These are phyloP conservation scores for Xylaria sp. DNA, from an alignment of 2,329 filamentous ascomycete genomes.

Conservation along the genomic window DNA sequence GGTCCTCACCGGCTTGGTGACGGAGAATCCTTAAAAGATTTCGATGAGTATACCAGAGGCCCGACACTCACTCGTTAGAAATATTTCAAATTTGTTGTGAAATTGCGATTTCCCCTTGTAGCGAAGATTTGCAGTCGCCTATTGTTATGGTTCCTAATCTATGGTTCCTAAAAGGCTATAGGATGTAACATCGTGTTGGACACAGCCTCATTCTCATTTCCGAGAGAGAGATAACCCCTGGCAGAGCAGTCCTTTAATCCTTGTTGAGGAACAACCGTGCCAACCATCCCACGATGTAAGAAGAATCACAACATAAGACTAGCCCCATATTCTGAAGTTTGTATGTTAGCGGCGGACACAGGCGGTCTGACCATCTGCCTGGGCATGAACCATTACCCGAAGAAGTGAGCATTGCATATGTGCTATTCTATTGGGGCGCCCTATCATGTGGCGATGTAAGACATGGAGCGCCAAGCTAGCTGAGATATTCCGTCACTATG, in stretches of 20 bases:
- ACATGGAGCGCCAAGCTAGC: background rate
- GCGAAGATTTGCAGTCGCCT: background rate
- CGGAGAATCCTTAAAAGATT: too few relatives aligned
- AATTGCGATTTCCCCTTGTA: background rate
- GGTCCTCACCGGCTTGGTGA: too few relatives aligned
- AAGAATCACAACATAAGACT: background rate
- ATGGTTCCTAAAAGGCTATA: background rate
- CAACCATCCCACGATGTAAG: background rate
- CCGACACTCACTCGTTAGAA: too few relatives aligned
- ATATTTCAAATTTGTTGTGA: background rate
- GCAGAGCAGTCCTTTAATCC: background rate
- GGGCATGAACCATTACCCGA: background rate
- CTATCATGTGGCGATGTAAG: slow-evolving; percentile 18
- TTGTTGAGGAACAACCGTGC: background rate
- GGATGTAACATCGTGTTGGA: background rate
- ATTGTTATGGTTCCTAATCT: background rate
- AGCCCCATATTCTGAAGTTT: background rate
- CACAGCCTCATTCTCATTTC: slow-evolving; percentile 4
- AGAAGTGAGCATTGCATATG: background rate
- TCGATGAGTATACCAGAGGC: background rate
- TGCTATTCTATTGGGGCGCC: background rate
- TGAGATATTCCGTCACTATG: background rate
- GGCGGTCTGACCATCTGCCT: background rate
- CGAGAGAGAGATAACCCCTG: background rate
- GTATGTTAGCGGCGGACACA: background rate